A percentile compares a stretch with the other conserved stretches of the same genome.
These are phyloP conservation scores for Penicillium italicum DNA, from an alignment of 2,329 filamentous ascomycete genomes.

Conservation along the genomic window DNA sequence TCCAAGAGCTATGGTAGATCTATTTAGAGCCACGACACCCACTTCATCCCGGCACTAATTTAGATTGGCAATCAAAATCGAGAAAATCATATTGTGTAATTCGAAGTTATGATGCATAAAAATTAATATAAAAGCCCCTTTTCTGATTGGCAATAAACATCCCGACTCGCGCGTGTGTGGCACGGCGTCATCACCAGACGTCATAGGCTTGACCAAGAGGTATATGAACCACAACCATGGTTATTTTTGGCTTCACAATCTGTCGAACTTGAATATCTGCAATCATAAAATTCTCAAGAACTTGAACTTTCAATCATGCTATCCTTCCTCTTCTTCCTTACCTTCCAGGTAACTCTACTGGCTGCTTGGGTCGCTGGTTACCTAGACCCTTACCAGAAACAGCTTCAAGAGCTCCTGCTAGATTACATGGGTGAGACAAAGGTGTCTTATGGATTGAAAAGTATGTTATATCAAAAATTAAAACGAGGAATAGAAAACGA, in stretches of 20 bases:
- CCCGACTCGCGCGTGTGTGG: not conserved
- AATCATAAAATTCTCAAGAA: not conserved
- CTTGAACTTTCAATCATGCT: constrained; percentile 9
- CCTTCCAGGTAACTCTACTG: constrained; percentile 14
- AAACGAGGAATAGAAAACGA: not conserved
- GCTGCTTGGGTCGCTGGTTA: constrained; percentile 30
- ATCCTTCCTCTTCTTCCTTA: constrained; percentile 16
- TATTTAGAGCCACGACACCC: not conserved
- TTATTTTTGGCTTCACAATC: not conserved
- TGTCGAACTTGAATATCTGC: not conserved
- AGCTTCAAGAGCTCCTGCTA: constrained; percentile 27
- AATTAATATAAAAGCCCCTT: not conserved
- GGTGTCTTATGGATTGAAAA: constrained; percentile 26
- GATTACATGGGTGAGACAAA: constrained; percentile 32
- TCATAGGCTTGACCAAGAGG: constrained; percentile 15
- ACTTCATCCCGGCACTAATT: too few species aligned
- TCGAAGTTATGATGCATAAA: not conserved
- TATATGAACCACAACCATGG: not conserved
- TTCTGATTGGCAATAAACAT: not conserved
- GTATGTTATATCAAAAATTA: constrained; percentile 7
- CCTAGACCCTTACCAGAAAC: constrained; percentile 30
- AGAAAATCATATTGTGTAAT: not conserved
- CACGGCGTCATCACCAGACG: constrained; percentile 20
- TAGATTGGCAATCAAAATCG: not conserved
- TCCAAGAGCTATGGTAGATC: not conserved